Conservation (phyloP, 2,329 filamentous ascomycete genomes). For the Cladosporium sp. region DNA sequence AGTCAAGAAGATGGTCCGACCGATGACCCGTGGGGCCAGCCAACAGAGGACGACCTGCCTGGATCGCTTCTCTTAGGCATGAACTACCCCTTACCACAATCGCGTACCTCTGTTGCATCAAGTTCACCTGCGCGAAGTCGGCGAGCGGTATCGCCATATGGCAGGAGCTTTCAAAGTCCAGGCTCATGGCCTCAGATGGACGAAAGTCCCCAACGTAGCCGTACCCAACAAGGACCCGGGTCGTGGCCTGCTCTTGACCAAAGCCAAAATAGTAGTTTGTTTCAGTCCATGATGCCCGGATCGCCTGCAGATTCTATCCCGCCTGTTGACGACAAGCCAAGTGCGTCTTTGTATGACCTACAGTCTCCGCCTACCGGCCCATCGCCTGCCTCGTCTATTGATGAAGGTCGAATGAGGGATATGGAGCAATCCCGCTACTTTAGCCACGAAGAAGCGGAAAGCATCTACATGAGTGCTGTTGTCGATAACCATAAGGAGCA, state of each 20-base stretch:
- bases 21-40: slow-evolving; percentile 30
- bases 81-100: slow-evolving; percentile 5
- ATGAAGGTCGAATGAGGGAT: slow-evolving; percentile 17
- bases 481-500: slow-evolving; percentile 30
- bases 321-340: slow-evolving; percentile 22
- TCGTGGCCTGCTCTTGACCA: slow-evolving; percentile 25
- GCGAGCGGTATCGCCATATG: slow-evolving; percentile 22
- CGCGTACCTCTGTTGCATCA: slow-evolving; percentile 3
- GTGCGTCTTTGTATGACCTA: slow-evolving; percentile 2
- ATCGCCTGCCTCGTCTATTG: background rate
- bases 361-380: background rate
- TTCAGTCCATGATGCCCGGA: slow-evolving; percentile 18
- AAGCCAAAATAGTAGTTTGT: slow-evolving; percentile 17
- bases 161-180: slow-evolving; percentile 20
- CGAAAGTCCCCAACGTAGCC: slow-evolving; percentile 18
- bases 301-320: slow-evolving; percentile 1
- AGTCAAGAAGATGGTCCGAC: slow-evolving; percentile 22
- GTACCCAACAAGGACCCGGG: slow-evolving; percentile 18
- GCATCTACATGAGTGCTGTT: slow-evolving; percentile 76
- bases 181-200: slow-evolving; percentile 28
- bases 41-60: slow-evolving; percentile 27
- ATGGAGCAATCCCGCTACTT: slow-evolving; percentile 59
- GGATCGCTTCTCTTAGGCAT: slow-evolving; percentile 23
- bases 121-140: slow-evolving; percentile 13
- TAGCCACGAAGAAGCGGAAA: slow-evolving; percentile 74